A percentile compares a stretch with the other conserved stretches of the same genome.
Conservation (phyloP, 257 asterid genomes). For the Jacaranda mimosifolia region DNA sequence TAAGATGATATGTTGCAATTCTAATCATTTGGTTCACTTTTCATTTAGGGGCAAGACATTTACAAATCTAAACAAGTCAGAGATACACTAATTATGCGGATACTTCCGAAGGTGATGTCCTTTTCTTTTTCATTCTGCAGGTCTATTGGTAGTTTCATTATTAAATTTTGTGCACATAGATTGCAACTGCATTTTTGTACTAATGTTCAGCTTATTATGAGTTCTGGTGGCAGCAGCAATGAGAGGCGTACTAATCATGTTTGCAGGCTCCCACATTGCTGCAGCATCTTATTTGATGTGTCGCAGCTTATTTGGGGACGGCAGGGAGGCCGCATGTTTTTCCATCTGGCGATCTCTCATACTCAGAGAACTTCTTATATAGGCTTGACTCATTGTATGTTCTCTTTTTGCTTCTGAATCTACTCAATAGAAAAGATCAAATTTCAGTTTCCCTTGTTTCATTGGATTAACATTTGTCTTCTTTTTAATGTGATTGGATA, state of each 20-base stretch:
- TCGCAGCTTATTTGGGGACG: conserved; percentile 97
- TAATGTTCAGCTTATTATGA: neutral
- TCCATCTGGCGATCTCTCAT: conserved; percentile 88
- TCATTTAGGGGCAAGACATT: conserved; percentile 79
- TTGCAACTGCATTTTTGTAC: neutral
- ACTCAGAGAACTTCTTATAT: conserved; percentile 94
- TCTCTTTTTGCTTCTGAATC: conserved; percentile 27
- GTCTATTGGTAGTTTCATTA: neutral
- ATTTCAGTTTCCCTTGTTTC: conserved; percentile 2
- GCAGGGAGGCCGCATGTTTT: conserved; percentile 99
- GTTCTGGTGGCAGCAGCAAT: conserved; percentile 19
- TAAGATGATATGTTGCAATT: no score
- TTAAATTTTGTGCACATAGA: neutral
- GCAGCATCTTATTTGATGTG: conserved; percentile 98
- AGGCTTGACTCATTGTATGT: conserved; percentile 98
- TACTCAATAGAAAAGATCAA: conserved; percentile 1
- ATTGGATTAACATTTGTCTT: neutral
- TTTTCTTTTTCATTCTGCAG: conserved; percentile 18
- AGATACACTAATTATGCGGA: conserved; percentile 92
- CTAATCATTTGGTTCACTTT: neutral
- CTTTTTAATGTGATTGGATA: no score
- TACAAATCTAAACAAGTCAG: conserved; percentile 93
- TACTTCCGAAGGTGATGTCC: conserved; percentile 78
- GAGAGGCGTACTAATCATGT: conserved; percentile 27
- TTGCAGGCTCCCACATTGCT: conserved; percentile 96